phyloP scores from a whole-genome alignment of 805 yeast genomes.

The Kazachstania taianensis region DNA sequence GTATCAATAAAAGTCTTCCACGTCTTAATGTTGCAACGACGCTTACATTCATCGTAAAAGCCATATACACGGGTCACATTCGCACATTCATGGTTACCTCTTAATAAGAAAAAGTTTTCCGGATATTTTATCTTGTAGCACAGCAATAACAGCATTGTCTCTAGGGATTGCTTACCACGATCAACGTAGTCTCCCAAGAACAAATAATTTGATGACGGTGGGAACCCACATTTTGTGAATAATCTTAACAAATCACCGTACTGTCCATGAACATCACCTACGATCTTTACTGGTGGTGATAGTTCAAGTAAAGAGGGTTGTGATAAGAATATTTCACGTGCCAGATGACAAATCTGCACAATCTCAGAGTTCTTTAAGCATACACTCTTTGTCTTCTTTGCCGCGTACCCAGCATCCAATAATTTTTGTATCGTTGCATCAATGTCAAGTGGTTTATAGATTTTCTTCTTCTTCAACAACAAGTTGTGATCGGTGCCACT shows the following conservation, averaged over 20 bases:
- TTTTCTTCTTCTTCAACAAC: slow-evolving; percentile 14
- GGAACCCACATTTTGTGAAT: slow-evolving; percentile 93
- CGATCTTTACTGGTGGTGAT: slow-evolving; percentile 71
- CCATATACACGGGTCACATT: slow-evolving; percentile 95
- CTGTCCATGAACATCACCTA: slow-evolving; percentile 96
- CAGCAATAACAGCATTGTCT: slow-evolving; percentile 75
- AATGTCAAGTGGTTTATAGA: slow-evolving; percentile 39
- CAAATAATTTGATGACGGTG: slow-evolving; percentile 85
- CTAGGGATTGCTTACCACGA: slow-evolving; percentile 92
- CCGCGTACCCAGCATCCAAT: slow-evolving; percentile 92
- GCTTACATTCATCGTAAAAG: slow-evolving; percentile 94
- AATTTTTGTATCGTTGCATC: slow-evolving; percentile 87
- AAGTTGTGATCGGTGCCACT: too few relatives aligned
- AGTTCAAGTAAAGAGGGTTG: slow-evolving; percentile 88
- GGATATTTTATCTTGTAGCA: slow-evolving; percentile 96
- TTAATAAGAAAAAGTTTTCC: slow-evolving; percentile 80
- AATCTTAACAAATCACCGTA: slow-evolving; percentile 83
- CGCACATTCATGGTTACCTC: slow-evolving; percentile 98
- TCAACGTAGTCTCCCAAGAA: slow-evolving; percentile 96
- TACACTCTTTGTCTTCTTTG: slow-evolving; percentile 81
- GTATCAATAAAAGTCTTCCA: slow-evolving; percentile 94
- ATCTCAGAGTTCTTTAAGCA: slow-evolving; percentile 88
- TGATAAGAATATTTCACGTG: slow-evolving; percentile 78
- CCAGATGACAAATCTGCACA: slow-evolving; percentile 72
- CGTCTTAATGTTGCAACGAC: slow-evolving; percentile 82